These are phyloP conservation scores for Termitomyces sp. DNA, from an alignment of 768 basidiomycete species.

Conservation along the genomic window DNA sequence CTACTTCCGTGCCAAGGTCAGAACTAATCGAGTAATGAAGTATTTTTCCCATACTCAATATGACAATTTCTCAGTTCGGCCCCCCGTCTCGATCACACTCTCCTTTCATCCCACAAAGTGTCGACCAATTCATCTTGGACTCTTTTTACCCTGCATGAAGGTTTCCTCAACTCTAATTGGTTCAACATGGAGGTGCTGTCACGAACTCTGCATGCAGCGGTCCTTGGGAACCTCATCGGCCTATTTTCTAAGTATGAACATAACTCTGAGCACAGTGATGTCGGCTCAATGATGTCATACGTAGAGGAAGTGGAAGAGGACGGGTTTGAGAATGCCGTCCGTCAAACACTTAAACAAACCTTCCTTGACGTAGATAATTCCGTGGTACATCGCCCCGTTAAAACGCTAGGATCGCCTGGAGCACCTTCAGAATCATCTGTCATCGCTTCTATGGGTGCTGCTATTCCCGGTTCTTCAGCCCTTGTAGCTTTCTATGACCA, in stretches of 20 bases:
- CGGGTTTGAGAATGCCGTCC: neutral
- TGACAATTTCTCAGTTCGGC: neutral
- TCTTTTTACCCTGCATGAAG: constrained; percentile 29
- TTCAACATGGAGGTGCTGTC: constrained; percentile 22
- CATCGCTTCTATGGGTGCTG: neutral
- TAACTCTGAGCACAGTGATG: constrained; percentile 11
- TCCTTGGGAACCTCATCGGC: neutral
- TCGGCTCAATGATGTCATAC: constrained; percentile 1
- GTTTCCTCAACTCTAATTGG: constrained; percentile 20
- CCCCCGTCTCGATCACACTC: constrained; percentile 4
- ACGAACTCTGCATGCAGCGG: constrained; percentile 19
- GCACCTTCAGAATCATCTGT: neutral
- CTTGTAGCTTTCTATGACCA: constrained; percentile 3
- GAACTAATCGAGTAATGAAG: neutral
- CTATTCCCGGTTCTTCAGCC: constrained; percentile 1
- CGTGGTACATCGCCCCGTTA: neutral
- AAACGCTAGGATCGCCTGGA: neutral
- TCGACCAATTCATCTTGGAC: constrained; percentile 19
- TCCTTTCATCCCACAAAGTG: constrained; percentile 4
- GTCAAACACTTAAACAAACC: neutral
- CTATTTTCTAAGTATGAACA: constrained; percentile 9
- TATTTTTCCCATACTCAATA: neutral
- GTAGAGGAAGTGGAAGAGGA: neutral
- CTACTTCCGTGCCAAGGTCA: constrained; percentile 12
- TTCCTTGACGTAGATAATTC: constrained; percentile 1